Evolutionary conservation across 2,329 filamentous ascomycete species (phyloP).

Genomic region (Fusarium austroafricanum): DNA sequence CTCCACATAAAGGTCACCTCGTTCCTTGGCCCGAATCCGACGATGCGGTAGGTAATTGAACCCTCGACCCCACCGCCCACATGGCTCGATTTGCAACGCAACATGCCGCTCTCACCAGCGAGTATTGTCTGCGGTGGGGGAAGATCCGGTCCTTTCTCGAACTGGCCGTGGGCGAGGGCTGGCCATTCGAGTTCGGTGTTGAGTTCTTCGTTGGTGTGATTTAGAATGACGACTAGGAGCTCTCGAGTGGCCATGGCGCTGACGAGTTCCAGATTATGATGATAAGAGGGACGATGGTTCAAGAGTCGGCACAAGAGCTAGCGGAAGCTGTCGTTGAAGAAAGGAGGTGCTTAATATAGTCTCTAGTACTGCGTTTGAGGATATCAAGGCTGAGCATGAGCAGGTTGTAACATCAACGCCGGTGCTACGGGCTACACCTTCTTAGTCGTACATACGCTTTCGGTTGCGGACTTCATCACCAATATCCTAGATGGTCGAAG

Average conservation of each 20-base stretch:
- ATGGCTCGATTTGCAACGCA: slow-evolving; percentile 21
- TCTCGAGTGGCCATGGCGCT: slow-evolving; percentile 13
- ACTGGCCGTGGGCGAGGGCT: slow-evolving; percentile 2
- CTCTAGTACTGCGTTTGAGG: neutral
- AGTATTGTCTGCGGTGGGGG: slow-evolving; percentile 2
- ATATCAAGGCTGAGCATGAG: neutral
- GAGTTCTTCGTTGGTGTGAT: slow-evolving; percentile 31
- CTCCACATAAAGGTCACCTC: slow-evolving; percentile 14
- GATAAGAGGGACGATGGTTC: neutral
- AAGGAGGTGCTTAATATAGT: neutral
- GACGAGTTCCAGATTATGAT: neutral
- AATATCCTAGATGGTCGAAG: neutral
- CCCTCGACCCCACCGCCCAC: slow-evolving; percentile 5
- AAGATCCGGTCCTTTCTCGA: neutral
- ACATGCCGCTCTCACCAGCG: slow-evolving; percentile 22
- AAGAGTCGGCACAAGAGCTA: neutral
- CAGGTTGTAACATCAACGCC: neutral
- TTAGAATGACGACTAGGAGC: slow-evolving; percentile 18
- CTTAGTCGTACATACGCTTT: neutral
- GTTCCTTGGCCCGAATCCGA: neutral
- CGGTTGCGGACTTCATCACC: neutral
- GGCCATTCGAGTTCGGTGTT: slow-evolving; percentile 5
- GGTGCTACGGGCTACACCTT: neutral
- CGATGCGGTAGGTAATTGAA: slow-evolving; percentile 8
- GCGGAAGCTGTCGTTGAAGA: neutral